These are phyloP conservation scores for Agrocybe chaxingu DNA, from an alignment of 768 basidiomycete genomes.

Conservation along the genomic window DNA sequence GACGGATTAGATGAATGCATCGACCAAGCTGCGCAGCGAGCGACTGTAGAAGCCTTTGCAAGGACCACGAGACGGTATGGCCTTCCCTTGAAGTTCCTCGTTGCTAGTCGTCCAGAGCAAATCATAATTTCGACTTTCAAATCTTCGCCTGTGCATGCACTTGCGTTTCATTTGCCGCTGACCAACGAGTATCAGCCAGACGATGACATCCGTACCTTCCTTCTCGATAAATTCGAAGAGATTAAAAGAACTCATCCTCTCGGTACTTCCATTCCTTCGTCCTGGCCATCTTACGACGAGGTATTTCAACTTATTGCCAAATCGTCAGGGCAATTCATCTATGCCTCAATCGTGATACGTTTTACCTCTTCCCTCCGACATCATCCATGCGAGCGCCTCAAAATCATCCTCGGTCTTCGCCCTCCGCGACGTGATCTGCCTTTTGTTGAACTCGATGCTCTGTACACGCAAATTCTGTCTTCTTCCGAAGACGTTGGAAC, in stretches of 20 bases:
- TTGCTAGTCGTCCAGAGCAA: constrained; percentile 10
- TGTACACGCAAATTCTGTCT: not conserved
- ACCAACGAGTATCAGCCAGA: constrained; percentile 2
- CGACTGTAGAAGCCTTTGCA: not conserved
- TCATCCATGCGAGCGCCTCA: not conserved
- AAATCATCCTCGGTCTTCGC: not conserved
- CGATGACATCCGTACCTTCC: constrained; percentile 5
- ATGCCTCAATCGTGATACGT: not conserved
- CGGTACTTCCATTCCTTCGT: not conserved
- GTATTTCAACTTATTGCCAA: not conserved
- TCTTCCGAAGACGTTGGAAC: not conserved
- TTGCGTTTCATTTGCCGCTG: not conserved
- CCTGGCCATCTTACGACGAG: not conserved
- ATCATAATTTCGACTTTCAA: constrained; percentile 1
- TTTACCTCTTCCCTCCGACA: not conserved
- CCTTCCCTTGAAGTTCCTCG: constrained; percentile 6
- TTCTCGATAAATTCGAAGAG: not conserved
- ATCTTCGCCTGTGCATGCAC: not conserved
- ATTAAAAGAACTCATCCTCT: constrained; percentile 5
- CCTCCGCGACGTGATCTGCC: not conserved
- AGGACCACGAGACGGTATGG: not conserved
- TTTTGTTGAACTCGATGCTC: not conserved
- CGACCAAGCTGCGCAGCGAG: not conserved
- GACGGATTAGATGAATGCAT: constrained; percentile 10
- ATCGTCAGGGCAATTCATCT: not conserved